Percentiles rank a stretch among this genome's conserved stretches.
Evolutionary conservation across 2,329 filamentous ascomycete genomes (phyloP).

Genomic region (Exophiala lecanii-corni): DNA sequence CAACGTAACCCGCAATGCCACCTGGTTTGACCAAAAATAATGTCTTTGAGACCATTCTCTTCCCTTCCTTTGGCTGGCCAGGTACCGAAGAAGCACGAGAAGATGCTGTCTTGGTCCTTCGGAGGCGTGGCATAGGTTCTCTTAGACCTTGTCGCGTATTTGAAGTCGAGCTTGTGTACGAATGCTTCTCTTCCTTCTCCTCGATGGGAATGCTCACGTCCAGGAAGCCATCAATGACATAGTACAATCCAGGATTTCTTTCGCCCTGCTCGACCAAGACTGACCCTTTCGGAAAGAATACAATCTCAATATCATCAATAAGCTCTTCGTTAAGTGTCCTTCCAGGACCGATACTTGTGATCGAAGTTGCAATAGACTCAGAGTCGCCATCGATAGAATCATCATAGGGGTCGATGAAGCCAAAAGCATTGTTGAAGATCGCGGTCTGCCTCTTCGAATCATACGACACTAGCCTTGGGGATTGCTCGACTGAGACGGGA

Average conservation of each 20-base stretch:
- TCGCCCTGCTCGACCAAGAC: slow-evolving; percentile 95
- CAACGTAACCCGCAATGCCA: slow-evolving; percentile 88
- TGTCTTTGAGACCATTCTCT: slow-evolving; percentile 56
- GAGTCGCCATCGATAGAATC: slow-evolving; percentile 73
- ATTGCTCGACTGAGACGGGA: slow-evolving; percentile 71
- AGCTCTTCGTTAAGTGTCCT: slow-evolving; percentile 70
- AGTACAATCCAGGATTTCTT: slow-evolving; percentile 92
- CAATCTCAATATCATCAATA: slow-evolving; percentile 89
- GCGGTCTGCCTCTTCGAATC: slow-evolving; percentile 77
- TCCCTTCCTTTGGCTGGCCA: slow-evolving; percentile 32
- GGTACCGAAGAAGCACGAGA: slow-evolving; percentile 33
- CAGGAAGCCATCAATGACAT: slow-evolving; percentile 93
- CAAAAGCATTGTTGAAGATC: slow-evolving; percentile 81
- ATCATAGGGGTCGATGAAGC: slow-evolving; percentile 82
- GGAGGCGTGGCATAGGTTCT: slow-evolving; percentile 43
- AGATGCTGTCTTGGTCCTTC: slow-evolving; percentile 40
- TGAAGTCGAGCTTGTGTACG: not conserved
- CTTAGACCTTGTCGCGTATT: slow-evolving; percentile 1
- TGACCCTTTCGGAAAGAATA: slow-evolving; percentile 92
- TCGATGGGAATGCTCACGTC: slow-evolving; percentile 82
- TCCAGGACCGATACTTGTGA: slow-evolving; percentile 61
- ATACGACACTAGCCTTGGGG: slow-evolving; percentile 76
- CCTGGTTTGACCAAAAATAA: slow-evolving; percentile 92
- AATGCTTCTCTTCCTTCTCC: slow-evolving; percentile 43
- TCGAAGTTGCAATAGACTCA: slow-evolving; percentile 70